Base-by-base conservation (phyloP, 2,329 filamentous ascomycete species). In the Leptographium wingfieldii region DNA sequence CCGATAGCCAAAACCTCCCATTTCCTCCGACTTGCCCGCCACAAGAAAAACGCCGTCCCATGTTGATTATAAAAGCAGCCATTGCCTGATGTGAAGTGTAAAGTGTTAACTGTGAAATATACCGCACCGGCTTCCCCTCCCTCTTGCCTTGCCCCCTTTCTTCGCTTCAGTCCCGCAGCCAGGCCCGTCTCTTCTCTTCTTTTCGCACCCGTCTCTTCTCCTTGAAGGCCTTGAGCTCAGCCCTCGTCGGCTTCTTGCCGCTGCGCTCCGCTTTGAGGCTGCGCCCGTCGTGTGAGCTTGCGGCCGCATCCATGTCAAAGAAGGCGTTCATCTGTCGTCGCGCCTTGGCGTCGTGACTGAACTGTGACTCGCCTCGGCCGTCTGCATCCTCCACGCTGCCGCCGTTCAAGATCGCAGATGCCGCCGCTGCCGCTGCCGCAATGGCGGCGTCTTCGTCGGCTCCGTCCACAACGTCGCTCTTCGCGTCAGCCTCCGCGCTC, bases 281-380 rank as follows among this genome's bases (percentile, higher is more conserved):
- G 61, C 87, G 83, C 2, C 94, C 94, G 67, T 96, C 87, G 69
- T 99, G 92, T 61, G 83, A 83, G 69, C 95, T 96, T 5, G 92
- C 92, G 3, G 91, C 92, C 5, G 91, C 89, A 71, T 97, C 92
- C 52, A 96, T 92, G 70, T 99, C 92, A 71, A 97, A 99, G 74
- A 87, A 97, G 49, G 91, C 89, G 69, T 89, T 88, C 87, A 97
- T 88, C 75, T 97, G 94, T 53, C 94, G 80, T 57, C 79, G 80
- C 62, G 87, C 87, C 78, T 96, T 96, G 69, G 90, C 88, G 69
- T 95, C 90, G 68, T 96, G 91, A 66, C 84, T 87, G 76, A 92
- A 87, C 35, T 59, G 57, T 29, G 85, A 82, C 58, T 94, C 90
- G 1, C 89, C 83, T 3, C 81, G 85, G 64, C 85, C 76, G 12